These are phyloP conservation scores for Yamadazyma kitorensis DNA, from an alignment of 805 yeast genomes.

Conservation along the genomic window DNA sequence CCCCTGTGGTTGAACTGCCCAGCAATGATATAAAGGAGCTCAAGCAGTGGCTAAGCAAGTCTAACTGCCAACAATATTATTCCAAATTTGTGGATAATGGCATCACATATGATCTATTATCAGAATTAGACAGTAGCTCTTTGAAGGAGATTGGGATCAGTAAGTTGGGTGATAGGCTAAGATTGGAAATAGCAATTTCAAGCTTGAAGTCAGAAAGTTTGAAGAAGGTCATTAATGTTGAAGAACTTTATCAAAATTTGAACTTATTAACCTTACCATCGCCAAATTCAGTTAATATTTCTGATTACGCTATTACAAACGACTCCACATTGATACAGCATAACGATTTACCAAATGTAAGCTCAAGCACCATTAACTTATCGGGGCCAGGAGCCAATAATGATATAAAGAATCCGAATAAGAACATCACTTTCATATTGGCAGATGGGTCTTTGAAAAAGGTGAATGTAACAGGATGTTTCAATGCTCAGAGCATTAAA, in stretches of 20 bases:
- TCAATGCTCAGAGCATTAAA: slow-evolving; percentile 76
- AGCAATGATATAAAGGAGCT: slow-evolving; percentile 19
- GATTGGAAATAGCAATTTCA: slow-evolving; percentile 58
- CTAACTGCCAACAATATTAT: slow-evolving; percentile 34
- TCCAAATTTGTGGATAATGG: slow-evolving; percentile 44
- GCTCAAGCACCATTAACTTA: slow-evolving; percentile 8
- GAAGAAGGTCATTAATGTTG: slow-evolving; percentile 19
- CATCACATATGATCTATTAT: slow-evolving; percentile 53
- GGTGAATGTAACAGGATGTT: slow-evolving; percentile 74
- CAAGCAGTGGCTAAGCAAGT: slow-evolving; percentile 34
- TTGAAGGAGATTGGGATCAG: slow-evolving; percentile 69
- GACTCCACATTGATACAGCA: slow-evolving; percentile 13
- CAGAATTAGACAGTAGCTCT: slow-evolving; percentile 60
- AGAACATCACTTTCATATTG: slow-evolving; percentile 61
- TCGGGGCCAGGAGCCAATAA: slow-evolving; percentile 1
- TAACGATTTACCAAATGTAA: slow-evolving; percentile 5
- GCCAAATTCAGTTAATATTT: slow-evolving; percentile 8
- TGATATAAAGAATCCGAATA: slow-evolving; percentile 21
- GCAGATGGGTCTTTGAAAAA: slow-evolving; percentile 70
- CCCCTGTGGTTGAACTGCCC: slow-evolving; percentile 1
- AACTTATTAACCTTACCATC: slow-evolving; percentile 8
- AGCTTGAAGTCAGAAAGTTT: slow-evolving; percentile 38
- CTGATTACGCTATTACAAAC: slow-evolving; percentile 7
- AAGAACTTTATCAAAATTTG: slow-evolving; percentile 21
- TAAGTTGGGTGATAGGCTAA: slow-evolving; percentile 82